Evolutionary conservation across 805 yeast genomes (phyloP).

Genomic region (Ogataea populi-albae): DNA sequence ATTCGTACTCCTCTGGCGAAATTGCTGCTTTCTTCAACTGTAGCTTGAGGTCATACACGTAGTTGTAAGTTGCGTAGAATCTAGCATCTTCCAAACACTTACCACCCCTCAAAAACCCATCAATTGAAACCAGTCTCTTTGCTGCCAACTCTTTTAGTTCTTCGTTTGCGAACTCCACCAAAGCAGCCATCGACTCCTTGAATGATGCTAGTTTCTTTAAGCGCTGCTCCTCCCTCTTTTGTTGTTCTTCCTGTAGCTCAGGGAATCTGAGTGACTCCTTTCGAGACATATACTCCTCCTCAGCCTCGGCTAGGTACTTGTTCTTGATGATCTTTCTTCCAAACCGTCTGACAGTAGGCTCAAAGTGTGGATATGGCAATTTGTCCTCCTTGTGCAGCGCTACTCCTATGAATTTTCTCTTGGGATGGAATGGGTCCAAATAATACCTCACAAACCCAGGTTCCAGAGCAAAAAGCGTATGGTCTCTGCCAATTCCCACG

Average conservation of each 20-base stretch:
- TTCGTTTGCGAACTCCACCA: constrained; percentile 18
- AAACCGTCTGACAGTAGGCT: constrained; percentile 82
- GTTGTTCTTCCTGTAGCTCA: constrained; percentile 40
- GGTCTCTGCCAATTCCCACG: constrained; percentile 86
- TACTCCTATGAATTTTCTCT: constrained; percentile 85
- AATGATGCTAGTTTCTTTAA: constrained; percentile 30
- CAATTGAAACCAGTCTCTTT: constrained; percentile 51
- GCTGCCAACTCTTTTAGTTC: constrained; percentile 40
- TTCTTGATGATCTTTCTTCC: constrained; percentile 61
- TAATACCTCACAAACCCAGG: constrained; percentile 93
- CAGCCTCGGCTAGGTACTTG: constrained; percentile 49
- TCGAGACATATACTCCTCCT: constrained; percentile 61
- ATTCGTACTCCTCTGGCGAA: constrained; percentile 24
- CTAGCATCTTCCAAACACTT: constrained; percentile 53
- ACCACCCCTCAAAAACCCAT: constrained; percentile 60
- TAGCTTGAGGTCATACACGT: constrained; percentile 43
- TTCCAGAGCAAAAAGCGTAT: constrained; percentile 84
- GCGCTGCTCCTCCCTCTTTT: constrained; percentile 42
- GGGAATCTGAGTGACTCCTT: constrained; percentile 62
- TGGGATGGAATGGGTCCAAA: constrained; percentile 94
- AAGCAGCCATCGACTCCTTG: constrained; percentile 29
- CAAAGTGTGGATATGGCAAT: constrained; percentile 88
- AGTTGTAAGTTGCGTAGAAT: constrained; percentile 53
- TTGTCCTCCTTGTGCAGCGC: constrained; percentile 61
- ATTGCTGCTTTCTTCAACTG: constrained; percentile 38